phyloP scores from a whole-genome alignment of 352 stramenopile species.

The Phytophthora colocasiae region DNA sequence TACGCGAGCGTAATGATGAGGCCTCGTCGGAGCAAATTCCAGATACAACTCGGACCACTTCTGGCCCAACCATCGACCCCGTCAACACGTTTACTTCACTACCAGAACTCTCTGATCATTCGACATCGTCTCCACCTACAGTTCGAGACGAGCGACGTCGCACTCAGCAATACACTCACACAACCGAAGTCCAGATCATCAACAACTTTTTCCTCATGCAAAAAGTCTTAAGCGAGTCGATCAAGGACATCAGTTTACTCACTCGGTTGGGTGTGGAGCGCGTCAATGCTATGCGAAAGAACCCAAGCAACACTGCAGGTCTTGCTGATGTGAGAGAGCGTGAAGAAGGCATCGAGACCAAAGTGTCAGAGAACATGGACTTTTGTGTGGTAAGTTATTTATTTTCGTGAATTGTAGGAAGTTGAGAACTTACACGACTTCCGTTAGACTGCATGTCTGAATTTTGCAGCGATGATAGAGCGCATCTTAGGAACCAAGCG shows the following conservation, averaged over 20 bases:
- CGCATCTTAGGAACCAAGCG: slow-evolving; percentile 10
- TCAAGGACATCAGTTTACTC: slow-evolving; percentile 56
- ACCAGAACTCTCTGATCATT: not conserved
- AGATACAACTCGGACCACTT: too few species aligned
- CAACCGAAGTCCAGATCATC: slow-evolving; percentile 45
- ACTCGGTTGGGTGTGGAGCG: slow-evolving; percentile 45
- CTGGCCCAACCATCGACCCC: not conserved
- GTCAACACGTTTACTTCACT: not conserved
- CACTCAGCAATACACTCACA: slow-evolving; percentile 2
- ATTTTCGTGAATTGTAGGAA: slow-evolving; percentile 6
- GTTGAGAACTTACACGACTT: not conserved
- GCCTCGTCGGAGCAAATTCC: too few species aligned
- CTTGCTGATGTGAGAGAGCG: slow-evolving; percentile 14
- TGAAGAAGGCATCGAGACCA: slow-evolving; percentile 33
- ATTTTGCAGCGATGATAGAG: slow-evolving; percentile 29
- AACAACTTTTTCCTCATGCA: slow-evolving; percentile 56
- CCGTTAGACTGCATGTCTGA: slow-evolving; percentile 26
- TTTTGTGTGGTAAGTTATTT: slow-evolving; percentile 43
- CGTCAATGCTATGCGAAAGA: slow-evolving; percentile 19
- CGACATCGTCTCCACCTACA: not conserved
- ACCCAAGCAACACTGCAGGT: not conserved
- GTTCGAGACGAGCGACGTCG: slow-evolving; percentile 4
- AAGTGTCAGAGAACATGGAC: slow-evolving; percentile 49
- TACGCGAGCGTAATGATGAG: not conserved
- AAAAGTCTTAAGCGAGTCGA: slow-evolving; percentile 50